phyloP scores from a whole-genome alignment of 495 filamentous ascomycete species.

The Penicillium psychrofluorescens region DNA sequence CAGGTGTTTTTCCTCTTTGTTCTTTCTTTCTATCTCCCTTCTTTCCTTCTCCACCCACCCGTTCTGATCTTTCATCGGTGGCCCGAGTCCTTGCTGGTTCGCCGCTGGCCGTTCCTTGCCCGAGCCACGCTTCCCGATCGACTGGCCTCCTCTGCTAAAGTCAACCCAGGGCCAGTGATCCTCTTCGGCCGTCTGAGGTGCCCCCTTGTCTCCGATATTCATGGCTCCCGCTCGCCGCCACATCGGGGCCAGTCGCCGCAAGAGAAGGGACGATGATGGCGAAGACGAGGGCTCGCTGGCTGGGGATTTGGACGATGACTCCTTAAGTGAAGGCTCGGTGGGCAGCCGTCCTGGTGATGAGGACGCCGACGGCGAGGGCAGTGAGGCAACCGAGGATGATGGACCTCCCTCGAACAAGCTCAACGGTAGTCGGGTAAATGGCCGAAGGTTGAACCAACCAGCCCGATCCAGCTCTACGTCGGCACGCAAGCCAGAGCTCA shows the following conservation, averaged over 20 bases:
- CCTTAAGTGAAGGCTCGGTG: conserved; percentile 71
- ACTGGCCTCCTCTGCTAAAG: conserved; percentile 2
- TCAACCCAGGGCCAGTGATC: not conserved
- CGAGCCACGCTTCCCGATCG: not conserved
- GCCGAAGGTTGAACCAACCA: conserved; percentile 20
- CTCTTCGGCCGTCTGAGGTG: not conserved
- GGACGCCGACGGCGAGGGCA: conserved; percentile 64
- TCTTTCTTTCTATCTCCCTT: not conserved
- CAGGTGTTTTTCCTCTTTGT: conserved; percentile 1
- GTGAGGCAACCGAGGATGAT: conserved; percentile 66
- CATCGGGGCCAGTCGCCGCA: conserved; percentile 67
- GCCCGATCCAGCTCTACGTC: conserved; percentile 18
- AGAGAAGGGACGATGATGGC: conserved; percentile 70
- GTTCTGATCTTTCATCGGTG: not conserved
- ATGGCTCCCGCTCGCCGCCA: conserved; percentile 67
- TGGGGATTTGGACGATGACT: conserved; percentile 71
- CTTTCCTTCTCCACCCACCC: not conserved
- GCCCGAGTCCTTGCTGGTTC: not conserved
- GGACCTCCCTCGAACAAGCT: conserved; percentile 38
- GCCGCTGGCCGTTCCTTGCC: not conserved
- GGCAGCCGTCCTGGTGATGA: conserved; percentile 68
- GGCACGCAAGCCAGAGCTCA: conserved; percentile 19
- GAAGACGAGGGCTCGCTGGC: conserved; percentile 59
- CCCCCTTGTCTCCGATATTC: conserved; percentile 1
- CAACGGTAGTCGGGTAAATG: conserved; percentile 31